phyloP scores from a whole-genome alignment of 345 rosid species.

The Salix arbutifolia region DNA sequence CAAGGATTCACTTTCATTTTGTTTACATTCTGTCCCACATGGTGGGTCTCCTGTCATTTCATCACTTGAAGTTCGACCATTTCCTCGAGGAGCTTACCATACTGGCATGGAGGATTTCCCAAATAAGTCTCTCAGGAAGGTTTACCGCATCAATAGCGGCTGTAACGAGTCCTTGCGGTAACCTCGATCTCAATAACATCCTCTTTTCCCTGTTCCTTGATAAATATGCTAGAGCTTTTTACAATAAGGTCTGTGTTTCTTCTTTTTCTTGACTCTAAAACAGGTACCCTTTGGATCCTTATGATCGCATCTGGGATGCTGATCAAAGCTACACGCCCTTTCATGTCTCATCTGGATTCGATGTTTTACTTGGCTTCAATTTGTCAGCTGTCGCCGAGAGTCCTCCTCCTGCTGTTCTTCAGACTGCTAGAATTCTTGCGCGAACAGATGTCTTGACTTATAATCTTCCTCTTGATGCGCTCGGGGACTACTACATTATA shows the following conservation, averaged over 20 bases:
- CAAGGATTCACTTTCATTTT: conserved; percentile 49
- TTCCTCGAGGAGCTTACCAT: conserved; percentile 67
- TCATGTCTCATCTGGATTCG: conserved; percentile 48
- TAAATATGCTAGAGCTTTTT: background rate
- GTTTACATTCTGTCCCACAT: conserved; percentile 44
- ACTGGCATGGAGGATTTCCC: conserved; percentile 39
- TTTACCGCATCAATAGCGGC: conserved; percentile 65
- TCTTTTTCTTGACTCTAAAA: background rate
- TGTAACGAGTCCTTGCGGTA: conserved; percentile 61
- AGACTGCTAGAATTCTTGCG: conserved; percentile 67
- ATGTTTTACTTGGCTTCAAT: conserved; percentile 24
- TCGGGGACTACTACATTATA: conserved; percentile 56
- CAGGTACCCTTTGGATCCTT: conserved; percentile 82
- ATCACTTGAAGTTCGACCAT: conserved; percentile 70
- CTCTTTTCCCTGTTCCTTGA: background rate
- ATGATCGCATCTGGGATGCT: conserved; percentile 84
- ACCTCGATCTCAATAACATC: background rate
- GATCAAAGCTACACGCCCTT: conserved; percentile 58
- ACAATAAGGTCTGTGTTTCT: no score
- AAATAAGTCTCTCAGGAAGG: conserved; percentile 47
- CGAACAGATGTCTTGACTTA: conserved; percentile 53
- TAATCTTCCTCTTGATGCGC: conserved; percentile 39
- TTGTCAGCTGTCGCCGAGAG: conserved; percentile 44
- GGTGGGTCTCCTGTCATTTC: conserved; percentile 74
- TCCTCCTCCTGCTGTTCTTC: conserved; percentile 67